A percentile compares a stretch with the other conserved stretches of the same genome.
These are phyloP conservation scores for Exophiala mesophila DNA, from an alignment of 2,329 filamentous ascomycete genomes.

Conservation along the genomic window DNA sequence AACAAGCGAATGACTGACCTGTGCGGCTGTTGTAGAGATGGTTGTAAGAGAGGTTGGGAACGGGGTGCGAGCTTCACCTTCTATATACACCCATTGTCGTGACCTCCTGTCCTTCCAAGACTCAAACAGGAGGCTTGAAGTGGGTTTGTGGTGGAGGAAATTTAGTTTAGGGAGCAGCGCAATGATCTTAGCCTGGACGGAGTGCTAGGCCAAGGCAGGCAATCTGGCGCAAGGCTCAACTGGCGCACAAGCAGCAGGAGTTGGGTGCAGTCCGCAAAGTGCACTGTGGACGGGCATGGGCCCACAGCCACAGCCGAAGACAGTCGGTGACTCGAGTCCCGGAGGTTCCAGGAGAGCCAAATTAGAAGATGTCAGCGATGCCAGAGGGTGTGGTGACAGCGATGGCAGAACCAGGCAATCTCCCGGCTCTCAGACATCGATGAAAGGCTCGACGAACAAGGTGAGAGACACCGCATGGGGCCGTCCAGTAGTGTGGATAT, in stretches of 20 bases:
- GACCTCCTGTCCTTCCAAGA: conserved; percentile 6
- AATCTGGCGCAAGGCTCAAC: conserved; percentile 6
- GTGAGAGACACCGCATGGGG: no score
- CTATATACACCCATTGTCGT: conserved; percentile 13
- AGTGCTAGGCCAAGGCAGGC: conserved; percentile 1
- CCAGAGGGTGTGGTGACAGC: conserved; percentile 9
- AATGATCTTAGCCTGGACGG: neutral
- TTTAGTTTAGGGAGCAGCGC: neutral
- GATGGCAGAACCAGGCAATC: conserved; percentile 16
- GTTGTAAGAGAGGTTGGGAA: conserved; percentile 11
- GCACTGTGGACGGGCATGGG: conserved; percentile 3
- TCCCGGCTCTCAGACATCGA: no score
- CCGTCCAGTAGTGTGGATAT: no score
- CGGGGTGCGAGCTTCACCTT: conserved; percentile 5
- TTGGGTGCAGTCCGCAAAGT: neutral
- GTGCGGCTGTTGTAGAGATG: conserved; percentile 10
- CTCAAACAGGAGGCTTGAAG: conserved; percentile 2
- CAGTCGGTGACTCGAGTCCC: neutral
- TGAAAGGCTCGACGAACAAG: no score
- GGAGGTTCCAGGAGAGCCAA: neutral
- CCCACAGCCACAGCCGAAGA: conserved; percentile 6
- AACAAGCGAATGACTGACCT: conserved; percentile 15
- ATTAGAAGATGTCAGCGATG: conserved; percentile 9
- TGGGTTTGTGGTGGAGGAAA: conserved; percentile 9
- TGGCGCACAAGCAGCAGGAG: neutral